phyloP scores from a whole-genome alignment of 1,284 basidiomycete genomes.

The Neonothopanus nambi region DNA sequence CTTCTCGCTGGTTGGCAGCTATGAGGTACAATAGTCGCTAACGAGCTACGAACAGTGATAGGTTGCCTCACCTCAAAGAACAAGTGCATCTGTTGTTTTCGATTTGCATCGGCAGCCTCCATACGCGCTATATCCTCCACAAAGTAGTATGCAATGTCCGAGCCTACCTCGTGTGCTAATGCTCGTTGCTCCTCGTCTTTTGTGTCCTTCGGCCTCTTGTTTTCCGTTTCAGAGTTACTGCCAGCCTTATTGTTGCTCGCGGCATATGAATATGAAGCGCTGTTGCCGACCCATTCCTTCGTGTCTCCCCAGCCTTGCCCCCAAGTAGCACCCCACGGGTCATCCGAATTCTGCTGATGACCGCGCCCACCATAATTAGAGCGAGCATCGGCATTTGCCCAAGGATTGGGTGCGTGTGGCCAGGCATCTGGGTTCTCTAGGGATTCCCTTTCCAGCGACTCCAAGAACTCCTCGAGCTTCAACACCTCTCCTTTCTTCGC shows the following conservation, averaged over 20 bases:
- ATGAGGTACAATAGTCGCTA: constrained; percentile 6
- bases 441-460: constrained; percentile 31
- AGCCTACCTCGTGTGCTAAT: no score
- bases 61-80: constrained; percentile 50
- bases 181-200: constrained; percentile 7
- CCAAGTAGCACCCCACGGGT: no score
- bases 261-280: background rate
- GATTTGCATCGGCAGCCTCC: constrained; percentile 37
- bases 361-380: constrained; percentile 18
- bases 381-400: constrained; percentile 10
- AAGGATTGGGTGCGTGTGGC: constrained; percentile 11
- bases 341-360: no score
- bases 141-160: no score
- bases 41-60: background rate
- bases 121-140: constrained; percentile 50
- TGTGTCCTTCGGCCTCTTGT: background rate
- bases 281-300: constrained; percentile 14
- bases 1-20: constrained; percentile 59
- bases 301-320: constrained; percentile 20
- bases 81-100: constrained; percentile 43
- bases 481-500: constrained; percentile 49
- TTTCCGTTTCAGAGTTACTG: background rate
- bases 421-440: no score
- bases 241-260: background rate
- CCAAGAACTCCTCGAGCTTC: constrained; percentile 51